A percentile compares a stretch with the other conserved stretches of the same genome.
phyloP scores from a whole-genome alignment of 176 grass and related monocot species.

The Calamus simplicifolius region DNA sequence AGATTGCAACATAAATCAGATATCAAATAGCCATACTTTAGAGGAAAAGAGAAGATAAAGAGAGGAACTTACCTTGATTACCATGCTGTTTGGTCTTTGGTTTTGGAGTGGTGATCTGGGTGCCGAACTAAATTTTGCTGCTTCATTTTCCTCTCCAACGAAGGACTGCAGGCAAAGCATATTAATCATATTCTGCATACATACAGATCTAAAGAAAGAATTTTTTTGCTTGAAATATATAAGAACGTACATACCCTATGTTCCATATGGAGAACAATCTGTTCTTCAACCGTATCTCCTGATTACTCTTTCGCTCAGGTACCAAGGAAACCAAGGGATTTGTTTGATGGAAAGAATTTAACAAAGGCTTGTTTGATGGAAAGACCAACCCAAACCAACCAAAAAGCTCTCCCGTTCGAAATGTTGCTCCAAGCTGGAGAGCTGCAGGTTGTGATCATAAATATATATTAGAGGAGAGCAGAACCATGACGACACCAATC shows the following conservation, averaged over 20 bases:
- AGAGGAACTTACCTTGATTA: conserved; percentile 37
- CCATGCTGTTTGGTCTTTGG: conserved; percentile 63
- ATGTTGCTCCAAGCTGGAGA: background rate
- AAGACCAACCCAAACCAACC: background rate
- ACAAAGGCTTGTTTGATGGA: background rate
- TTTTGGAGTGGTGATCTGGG: conserved; percentile 15
- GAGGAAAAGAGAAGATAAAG: background rate
- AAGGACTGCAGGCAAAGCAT: background rate
- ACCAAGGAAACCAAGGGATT: no score
- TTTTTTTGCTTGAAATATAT: no score
- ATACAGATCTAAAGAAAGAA: no score
- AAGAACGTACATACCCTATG: no score
- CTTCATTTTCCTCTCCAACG: conserved; percentile 19
- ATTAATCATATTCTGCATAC: no score
- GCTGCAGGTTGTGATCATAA: background rate
- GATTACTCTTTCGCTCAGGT: no score
- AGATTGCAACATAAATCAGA: no score
- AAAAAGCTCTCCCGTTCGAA: background rate
- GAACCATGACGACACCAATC: no score
- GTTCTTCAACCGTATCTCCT: no score
- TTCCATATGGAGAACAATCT: no score
- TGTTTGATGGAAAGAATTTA: no score
- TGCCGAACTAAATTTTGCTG: background rate
- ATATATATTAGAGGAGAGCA: background rate
- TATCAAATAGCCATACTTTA: no score